Percentiles rank a stretch among this genome's conserved stretches.
Conservation (phyloP, 2,329 filamentous ascomycete species). For the Alternaria ventricosa region DNA sequence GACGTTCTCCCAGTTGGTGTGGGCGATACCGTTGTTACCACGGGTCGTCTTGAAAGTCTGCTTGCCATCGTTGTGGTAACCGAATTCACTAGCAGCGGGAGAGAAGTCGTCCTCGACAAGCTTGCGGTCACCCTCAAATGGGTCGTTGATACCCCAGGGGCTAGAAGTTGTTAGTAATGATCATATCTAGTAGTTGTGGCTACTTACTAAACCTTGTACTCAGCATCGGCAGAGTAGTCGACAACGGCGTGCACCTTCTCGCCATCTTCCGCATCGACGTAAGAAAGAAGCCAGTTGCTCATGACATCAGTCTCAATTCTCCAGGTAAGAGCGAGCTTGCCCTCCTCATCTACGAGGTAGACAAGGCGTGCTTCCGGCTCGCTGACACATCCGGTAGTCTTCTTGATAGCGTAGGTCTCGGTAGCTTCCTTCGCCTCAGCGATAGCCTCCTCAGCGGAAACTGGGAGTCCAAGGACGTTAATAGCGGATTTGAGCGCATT, state of each 20-base stretch:
- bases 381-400: slow-evolving; percentile 56
- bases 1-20: slow-evolving; percentile 57
- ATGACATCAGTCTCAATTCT: slow-evolving; percentile 64
- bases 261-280: slow-evolving; percentile 60
- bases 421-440: slow-evolving; percentile 47
- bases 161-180: slow-evolving; percentile 13
- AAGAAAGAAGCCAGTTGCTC: slow-evolving; percentile 66
- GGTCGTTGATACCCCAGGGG: slow-evolving; percentile 62
- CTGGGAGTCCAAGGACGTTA: slow-evolving; percentile 50
- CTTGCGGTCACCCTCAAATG: slow-evolving; percentile 55
- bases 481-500: slow-evolving; percentile 54
- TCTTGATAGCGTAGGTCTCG: slow-evolving; percentile 55
- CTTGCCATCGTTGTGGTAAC: slow-evolving; percentile 60
- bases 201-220: slow-evolving; percentile 61
- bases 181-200: neutral
- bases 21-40: slow-evolving; percentile 66
- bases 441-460: slow-evolving; percentile 50
- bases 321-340: slow-evolving; percentile 60
- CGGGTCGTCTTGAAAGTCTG: slow-evolving; percentile 60
- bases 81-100: slow-evolving; percentile 56
- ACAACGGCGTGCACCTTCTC: slow-evolving; percentile 61
- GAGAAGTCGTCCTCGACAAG: slow-evolving; percentile 60
- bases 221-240: slow-evolving; percentile 64
- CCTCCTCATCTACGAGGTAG: slow-evolving; percentile 60
- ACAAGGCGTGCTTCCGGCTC: slow-evolving; percentile 64